These are phyloP conservation scores for Phytopythium chamaehyphon DNA, from an alignment of 352 stramenopile species.

Conservation along the genomic window DNA sequence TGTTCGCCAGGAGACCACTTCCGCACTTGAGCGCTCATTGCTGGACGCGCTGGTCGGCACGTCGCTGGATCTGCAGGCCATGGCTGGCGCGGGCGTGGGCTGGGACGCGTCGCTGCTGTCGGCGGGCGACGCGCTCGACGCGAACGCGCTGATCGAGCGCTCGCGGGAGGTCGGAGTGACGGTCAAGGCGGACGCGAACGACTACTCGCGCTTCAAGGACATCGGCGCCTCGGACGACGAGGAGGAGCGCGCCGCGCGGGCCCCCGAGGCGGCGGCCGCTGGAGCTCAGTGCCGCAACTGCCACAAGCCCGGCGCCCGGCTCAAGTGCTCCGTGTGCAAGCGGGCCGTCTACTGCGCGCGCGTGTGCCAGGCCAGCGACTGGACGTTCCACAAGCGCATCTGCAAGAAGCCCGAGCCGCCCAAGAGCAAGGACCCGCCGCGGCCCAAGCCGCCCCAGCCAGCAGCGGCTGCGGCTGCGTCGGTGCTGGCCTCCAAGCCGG, in stretches of 20 bases:
- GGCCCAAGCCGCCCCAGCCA: constrained; percentile 12
- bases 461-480: constrained; percentile 3
- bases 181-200: constrained; percentile 73
- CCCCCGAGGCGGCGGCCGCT: constrained; percentile 10
- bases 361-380: constrained; percentile 79
- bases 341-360: constrained; percentile 80
- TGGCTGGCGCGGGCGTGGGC: neutral
- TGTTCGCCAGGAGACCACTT: too few relatives aligned
- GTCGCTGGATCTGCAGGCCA: too few relatives aligned
- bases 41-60: neutral
- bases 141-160: constrained; percentile 54
- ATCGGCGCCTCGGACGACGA: constrained; percentile 54
- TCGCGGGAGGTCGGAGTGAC: constrained; percentile 50
- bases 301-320: constrained; percentile 64
- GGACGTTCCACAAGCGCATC: constrained; percentile 85
- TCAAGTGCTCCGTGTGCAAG: constrained; percentile 88
- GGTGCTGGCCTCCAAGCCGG: constrained; percentile 4
- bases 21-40: too few relatives aligned
- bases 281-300: constrained; percentile 66
- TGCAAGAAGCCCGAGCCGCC: constrained; percentile 76
- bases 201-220: constrained; percentile 86
- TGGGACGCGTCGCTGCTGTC: constrained; percentile 30
- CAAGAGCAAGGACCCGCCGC: constrained; percentile 42
- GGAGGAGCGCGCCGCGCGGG: constrained; percentile 22
- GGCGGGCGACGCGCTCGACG: constrained; percentile 16